phyloP scores from a whole-genome alignment of 352 stramenopile genomes.

The Globisporangium parvum region DNA sequence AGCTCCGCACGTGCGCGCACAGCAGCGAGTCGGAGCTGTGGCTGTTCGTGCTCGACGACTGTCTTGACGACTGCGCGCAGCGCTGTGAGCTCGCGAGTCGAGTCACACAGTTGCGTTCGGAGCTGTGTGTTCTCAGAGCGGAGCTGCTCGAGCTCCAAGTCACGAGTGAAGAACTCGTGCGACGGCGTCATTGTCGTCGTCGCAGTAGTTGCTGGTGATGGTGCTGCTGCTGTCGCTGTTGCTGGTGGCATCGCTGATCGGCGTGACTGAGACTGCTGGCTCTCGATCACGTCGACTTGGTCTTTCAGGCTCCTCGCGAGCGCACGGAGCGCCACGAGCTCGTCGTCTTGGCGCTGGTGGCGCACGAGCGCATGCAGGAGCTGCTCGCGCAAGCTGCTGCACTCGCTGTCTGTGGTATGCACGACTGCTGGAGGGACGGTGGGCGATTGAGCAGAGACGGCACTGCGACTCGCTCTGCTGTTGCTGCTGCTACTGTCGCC shows the following conservation, averaged over 20 bases:
- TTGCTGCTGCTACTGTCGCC: not conserved
- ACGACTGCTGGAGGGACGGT: too few species aligned
- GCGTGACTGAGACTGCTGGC: not conserved
- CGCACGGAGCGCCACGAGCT: conserved; percentile 50
- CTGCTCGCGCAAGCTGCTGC: conserved; percentile 35
- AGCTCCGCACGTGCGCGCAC: conserved; percentile 37
- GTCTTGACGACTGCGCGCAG: conserved; percentile 13
- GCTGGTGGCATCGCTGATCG: too few species aligned
- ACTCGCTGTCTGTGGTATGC: not conserved
- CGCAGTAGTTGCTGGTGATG: too few species aligned
- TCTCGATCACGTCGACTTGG: conserved; percentile 35
- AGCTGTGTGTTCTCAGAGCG: conserved; percentile 31
- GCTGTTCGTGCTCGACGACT: conserved; percentile 20
- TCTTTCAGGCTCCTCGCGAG: conserved; percentile 47
- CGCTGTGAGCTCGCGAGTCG: conserved; percentile 9
- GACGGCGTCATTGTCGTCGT: too few species aligned
- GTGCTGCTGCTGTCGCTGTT: too few species aligned
- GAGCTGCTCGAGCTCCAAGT: conserved; percentile 40
- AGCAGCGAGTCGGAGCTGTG: conserved; percentile 22
- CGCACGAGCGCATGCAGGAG: conserved; percentile 37
- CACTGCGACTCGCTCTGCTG: not conserved
- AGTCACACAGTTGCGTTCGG: conserved; percentile 14
- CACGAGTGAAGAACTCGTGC: conserved; percentile 47
- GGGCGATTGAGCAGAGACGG: too few species aligned
- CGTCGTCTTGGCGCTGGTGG: conserved; percentile 48